Evolutionary conservation across 805 yeast genomes (phyloP).

Genomic region (Wickerhamiella musiphila): DNA sequence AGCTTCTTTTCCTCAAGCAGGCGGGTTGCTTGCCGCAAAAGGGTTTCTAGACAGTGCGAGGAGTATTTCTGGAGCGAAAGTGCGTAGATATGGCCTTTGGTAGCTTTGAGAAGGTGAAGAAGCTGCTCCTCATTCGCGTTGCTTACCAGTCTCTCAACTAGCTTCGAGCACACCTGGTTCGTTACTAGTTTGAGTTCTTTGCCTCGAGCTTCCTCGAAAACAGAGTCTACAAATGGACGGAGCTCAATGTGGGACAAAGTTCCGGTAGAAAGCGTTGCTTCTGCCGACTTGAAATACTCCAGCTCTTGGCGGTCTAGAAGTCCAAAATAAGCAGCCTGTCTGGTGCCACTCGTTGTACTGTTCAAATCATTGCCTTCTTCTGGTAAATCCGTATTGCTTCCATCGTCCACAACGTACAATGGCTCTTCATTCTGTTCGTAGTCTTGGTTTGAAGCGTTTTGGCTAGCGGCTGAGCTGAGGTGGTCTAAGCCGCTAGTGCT

Average conservation of each 20-base stretch:
- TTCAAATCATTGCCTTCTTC: neutral
- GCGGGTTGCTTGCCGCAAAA: constrained; percentile 58
- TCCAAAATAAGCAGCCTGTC: constrained; percentile 51
- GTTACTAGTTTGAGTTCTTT: constrained; percentile 85
- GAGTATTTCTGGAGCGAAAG: constrained; percentile 77
- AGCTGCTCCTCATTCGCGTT: constrained; percentile 47
- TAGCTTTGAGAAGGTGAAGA: constrained; percentile 44
- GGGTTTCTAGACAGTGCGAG: constrained; percentile 83
- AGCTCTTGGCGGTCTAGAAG: constrained; percentile 67
- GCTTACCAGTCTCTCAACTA: constrained; percentile 72
- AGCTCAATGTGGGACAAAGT: constrained; percentile 68
- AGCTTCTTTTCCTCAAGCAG: constrained; percentile 47
- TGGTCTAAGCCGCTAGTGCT: constrained; percentile 3
- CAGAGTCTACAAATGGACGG: constrained; percentile 51
- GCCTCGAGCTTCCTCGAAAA: constrained; percentile 71
- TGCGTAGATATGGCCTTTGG: constrained; percentile 57
- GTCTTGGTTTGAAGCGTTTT: too few relatives aligned
- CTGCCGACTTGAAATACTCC: constrained; percentile 88
- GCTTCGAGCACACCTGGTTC: constrained; percentile 85
- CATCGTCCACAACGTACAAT: too few relatives aligned
- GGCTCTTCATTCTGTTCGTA: too few relatives aligned
- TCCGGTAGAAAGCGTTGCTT: constrained; percentile 63
- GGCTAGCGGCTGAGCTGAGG: constrained; percentile 6
- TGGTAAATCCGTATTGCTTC: too few relatives aligned
- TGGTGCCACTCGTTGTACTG: constrained; percentile 1